These are phyloP conservation scores for Neopestalotiopsis rosae DNA, from an alignment of 2,329 filamentous ascomycete genomes.

Conservation along the genomic window DNA sequence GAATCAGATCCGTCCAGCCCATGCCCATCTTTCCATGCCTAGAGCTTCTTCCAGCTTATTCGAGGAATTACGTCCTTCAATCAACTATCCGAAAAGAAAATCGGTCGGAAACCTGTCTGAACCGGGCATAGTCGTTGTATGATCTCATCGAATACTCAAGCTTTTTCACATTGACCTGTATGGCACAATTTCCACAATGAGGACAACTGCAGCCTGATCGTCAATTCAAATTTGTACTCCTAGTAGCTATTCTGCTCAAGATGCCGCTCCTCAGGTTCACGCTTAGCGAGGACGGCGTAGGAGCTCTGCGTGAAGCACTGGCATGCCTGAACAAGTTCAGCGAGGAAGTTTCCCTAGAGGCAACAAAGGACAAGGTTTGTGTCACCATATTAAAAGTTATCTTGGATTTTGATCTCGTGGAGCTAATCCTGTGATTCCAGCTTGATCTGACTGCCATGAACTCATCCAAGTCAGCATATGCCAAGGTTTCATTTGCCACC, in stretches of 20 bases:
- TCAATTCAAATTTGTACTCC: not conserved
- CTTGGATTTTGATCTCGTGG: not conserved
- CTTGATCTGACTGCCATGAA: conserved; percentile 78
- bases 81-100: not conserved
- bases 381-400: conserved; percentile 11
- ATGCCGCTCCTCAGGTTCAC: conserved; percentile 76
- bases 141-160: not conserved
- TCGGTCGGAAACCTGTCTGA: not conserved
- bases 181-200: not conserved
- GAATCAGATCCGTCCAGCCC: not conserved
- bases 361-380: conserved; percentile 68
- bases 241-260: not conserved
- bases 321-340: conserved; percentile 80
- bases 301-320: conserved; percentile 73
- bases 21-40: not conserved
- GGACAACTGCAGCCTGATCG: not conserved
- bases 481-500: conserved; percentile 71
- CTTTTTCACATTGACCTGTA: not conserved
- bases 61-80: not conserved
- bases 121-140: not conserved
- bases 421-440: conserved; percentile 45
- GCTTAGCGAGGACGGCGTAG: conserved; percentile 74
- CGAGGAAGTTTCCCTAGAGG: conserved; percentile 78
- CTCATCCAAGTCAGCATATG: conserved; percentile 80
- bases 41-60: not conserved